A percentile compares a stretch with the other conserved stretches of the same genome.
Evolutionary conservation across 257 asterid genomes (phyloP).

Genomic region (Jacaranda mimosifolia): DNA sequence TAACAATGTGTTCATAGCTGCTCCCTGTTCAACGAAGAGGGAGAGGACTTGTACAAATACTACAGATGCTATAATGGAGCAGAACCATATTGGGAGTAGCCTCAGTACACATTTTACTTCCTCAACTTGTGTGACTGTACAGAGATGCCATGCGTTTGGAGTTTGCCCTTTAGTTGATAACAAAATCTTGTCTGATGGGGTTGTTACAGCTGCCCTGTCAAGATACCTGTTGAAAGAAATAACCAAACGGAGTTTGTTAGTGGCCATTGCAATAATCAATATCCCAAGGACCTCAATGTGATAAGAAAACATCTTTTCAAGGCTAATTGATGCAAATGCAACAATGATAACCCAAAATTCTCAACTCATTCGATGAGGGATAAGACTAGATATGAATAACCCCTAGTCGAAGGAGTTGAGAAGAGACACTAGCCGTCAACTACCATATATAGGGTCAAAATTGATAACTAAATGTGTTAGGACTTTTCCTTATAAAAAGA

Average conservation of each 20-base stretch:
- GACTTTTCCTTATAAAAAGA: too few species aligned
- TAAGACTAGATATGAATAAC: too few species aligned
- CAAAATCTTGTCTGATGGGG: slow-evolving; percentile 55
- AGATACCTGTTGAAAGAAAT: slow-evolving; percentile 58
- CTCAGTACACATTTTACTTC: slow-evolving; percentile 82
- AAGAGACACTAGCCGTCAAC: too few species aligned
- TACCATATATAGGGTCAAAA: too few species aligned
- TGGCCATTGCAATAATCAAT: slow-evolving; percentile 12
- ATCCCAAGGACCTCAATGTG: not conserved
- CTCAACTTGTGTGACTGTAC: slow-evolving; percentile 83
- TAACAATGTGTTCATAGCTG: slow-evolving; percentile 72
- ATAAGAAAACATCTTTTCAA: not conserved
- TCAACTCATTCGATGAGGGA: too few species aligned
- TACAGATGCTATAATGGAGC: slow-evolving; percentile 74
- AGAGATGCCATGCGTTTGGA: slow-evolving; percentile 76
- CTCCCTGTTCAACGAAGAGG: slow-evolving; percentile 86
- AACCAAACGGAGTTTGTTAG: not conserved
- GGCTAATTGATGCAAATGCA: too few species aligned
- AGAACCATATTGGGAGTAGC: slow-evolving; percentile 84
- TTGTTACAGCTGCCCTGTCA: slow-evolving; percentile 72
- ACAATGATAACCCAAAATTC: too few species aligned
- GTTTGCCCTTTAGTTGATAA: slow-evolving; percentile 53
- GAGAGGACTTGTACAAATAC: slow-evolving; percentile 83
- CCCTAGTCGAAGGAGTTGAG: too few species aligned
- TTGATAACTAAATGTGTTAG: too few species aligned